These are phyloP conservation scores for Porcisia hertigi DNA, from an alignment of 208 protist species.

Conservation along the genomic window DNA sequence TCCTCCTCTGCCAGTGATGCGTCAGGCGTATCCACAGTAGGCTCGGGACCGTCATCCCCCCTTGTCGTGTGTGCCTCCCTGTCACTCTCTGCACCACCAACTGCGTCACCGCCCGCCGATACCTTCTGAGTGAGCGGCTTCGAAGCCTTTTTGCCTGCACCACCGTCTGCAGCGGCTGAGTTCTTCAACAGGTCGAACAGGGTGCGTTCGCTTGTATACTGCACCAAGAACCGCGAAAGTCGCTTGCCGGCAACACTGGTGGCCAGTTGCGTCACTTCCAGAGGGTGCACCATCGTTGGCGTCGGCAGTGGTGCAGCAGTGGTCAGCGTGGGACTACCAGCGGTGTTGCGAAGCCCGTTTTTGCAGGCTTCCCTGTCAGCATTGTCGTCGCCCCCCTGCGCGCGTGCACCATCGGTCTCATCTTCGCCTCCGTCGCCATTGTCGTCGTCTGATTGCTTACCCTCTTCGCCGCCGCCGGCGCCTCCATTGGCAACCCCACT, in stretches of 20 bases:
- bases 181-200: constrained; percentile 62
- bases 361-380: background rate
- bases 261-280: constrained; percentile 53
- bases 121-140: background rate
- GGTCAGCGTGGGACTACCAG: constrained; percentile 13
- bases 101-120: background rate
- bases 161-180: constrained; percentile 1
- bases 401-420: background rate
- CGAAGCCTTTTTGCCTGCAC: background rate
- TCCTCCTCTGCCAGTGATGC: background rate
- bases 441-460: background rate
- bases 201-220: constrained; percentile 80
- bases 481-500: constrained; percentile 2
- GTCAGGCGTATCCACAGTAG: background rate
- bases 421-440: constrained; percentile 6
- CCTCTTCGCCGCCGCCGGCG: constrained; percentile 3
- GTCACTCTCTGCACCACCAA: background rate
- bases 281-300: constrained; percentile 46
- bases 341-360: constrained; percentile 11
- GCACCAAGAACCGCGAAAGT: constrained; percentile 59
- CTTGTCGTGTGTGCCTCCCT: background rate
- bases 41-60: background rate
- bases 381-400: background rate
- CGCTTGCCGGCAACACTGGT: constrained; percentile 60
- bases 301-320: background rate